These are phyloP conservation scores for Candida dendrica DNA, from an alignment of 805 yeast genomes.

Conservation along the genomic window DNA sequence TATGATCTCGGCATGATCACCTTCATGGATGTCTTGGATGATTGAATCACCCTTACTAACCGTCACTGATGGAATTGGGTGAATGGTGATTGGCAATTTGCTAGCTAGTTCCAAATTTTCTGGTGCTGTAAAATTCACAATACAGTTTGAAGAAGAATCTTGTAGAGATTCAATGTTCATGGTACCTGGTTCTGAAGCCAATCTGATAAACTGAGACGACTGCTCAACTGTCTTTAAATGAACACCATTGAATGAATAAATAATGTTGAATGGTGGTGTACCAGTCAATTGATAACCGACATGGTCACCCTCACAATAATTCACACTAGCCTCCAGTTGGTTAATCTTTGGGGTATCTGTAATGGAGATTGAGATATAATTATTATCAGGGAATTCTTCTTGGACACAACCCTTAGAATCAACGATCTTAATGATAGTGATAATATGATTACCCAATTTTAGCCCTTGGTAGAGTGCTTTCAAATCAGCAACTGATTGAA, in stretches of 20 bases:
- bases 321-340: slow-evolving; percentile 31
- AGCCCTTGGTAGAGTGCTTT: slow-evolving; percentile 42
- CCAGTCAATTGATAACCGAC: slow-evolving; percentile 73
- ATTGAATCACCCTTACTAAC: slow-evolving; percentile 71
- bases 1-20: slow-evolving; percentile 84
- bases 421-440: slow-evolving; percentile 47
- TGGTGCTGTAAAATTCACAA: slow-evolving; percentile 46
- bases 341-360: slow-evolving; percentile 72
- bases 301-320: slow-evolving; percentile 91
- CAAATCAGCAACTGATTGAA: slow-evolving; percentile 32
- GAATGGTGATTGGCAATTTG: slow-evolving; percentile 33
- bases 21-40: slow-evolving; percentile 84
- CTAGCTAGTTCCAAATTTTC: slow-evolving; percentile 25
- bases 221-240: slow-evolving; percentile 49
- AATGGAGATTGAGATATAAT: slow-evolving; percentile 48
- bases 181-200: slow-evolving; percentile 79
- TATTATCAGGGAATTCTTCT: slow-evolving; percentile 33
- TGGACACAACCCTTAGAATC: slow-evolving; percentile 69
- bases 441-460: slow-evolving; percentile 62
- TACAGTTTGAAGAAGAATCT: slow-evolving; percentile 71
- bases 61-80: slow-evolving; percentile 71
- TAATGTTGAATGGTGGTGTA: slow-evolving; percentile 68
- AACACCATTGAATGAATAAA: slow-evolving; percentile 63
- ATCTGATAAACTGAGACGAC: slow-evolving; percentile 47
- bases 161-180: slow-evolving; percentile 59